Base-by-base conservation (phyloP, 164 flowering plant species). In the Sextonia rubra region DNA sequence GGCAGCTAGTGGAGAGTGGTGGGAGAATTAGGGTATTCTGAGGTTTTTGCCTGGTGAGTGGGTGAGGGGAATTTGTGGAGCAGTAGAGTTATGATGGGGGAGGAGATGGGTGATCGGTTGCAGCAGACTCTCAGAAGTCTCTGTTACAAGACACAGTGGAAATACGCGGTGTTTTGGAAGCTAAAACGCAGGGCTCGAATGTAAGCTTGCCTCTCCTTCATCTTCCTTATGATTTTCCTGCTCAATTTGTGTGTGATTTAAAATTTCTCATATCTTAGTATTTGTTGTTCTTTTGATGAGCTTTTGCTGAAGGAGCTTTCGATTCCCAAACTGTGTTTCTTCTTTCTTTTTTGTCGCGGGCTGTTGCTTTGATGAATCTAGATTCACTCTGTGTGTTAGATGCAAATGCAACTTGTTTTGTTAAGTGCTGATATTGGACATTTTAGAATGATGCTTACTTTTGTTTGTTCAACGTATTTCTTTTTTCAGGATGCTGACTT, bases 91-190 rank as follows among this genome's bases (percentile, higher is more conserved):
- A 37, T 9, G 47, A 47, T 86, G 89, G 98, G 94, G 71, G 73
- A 80, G 63, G 78, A 70, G 74, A 73, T 70, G 73, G 52, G 47
- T 20, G 52, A 66, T 56, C 52, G 83, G 29, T 23, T 91, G 76
- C 83, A 85, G 77, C 87, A 83, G 71, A 76, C 89, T 68, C 83
- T 94, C 77, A 81, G 78, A 79, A 82, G 83, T 70, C 78, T 91
- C 70, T 94, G 98, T 81, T 25, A 61, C 64, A 62, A 82, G 76
- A 85, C 90, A 9, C 85, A 63, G 14, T 94, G 98, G 98, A 82
- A 80, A 23, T 94, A 94, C 80, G 94, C 96, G n/a, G 89, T 91
- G 18, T 88, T 94, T 79, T 94, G 98, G 98, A 89, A 85, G 87
- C 83, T 86, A 23, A 79, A 83, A 44, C 84, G 84, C 60, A 79